A percentile compares a stretch with the other conserved stretches of the same genome.
Evolutionary conservation across 306 rosid species (phyloP).

Genomic region (Heteromeles arbutifolia): DNA sequence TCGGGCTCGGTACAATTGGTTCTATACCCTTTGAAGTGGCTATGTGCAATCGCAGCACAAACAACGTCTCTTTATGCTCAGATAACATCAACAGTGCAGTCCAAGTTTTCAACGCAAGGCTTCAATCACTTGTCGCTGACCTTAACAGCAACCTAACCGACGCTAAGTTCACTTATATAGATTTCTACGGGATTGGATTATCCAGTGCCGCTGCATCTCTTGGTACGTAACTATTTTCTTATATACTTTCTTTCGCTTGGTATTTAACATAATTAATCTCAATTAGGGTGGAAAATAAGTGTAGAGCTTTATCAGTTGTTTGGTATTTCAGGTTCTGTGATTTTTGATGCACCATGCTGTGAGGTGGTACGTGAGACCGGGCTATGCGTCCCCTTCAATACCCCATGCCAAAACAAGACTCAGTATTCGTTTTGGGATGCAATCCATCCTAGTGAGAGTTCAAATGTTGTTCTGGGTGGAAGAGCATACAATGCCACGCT

Average conservation of each 20-base stretch:
- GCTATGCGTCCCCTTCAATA: neutral
- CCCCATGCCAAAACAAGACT: neutral
- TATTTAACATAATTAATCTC: too few species aligned
- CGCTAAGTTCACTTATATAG: conserved; percentile 29
- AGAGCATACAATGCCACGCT: conserved; percentile 3
- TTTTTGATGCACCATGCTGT: conserved; percentile 11
- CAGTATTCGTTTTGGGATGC: conserved; percentile 17
- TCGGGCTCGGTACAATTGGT: conserved; percentile 4
- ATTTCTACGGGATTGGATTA: neutral
- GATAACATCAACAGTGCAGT: conserved; percentile 19
- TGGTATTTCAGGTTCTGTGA: neutral
- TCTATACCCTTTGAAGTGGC: conserved; percentile 24
- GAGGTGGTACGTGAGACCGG: neutral
- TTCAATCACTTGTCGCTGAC: conserved; percentile 18
- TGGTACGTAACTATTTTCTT: neutral
- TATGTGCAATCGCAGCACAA: neutral
- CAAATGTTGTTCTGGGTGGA: neutral
- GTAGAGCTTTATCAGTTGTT: neutral
- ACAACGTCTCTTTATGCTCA: conserved; percentile 16
- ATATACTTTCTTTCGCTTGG: too few species aligned
- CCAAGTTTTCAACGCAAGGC: conserved; percentile 18
- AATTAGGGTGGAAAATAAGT: neutral
- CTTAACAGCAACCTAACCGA: conserved; percentile 1
- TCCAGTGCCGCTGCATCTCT: neutral
- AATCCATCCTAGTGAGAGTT: conserved; percentile 18